Percentiles rank a stretch among this genome's conserved stretches.
These are phyloP conservation scores for Chrysoporthe puriensis DNA, from an alignment of 2,329 filamentous ascomycete genomes.

Conservation along the genomic window DNA sequence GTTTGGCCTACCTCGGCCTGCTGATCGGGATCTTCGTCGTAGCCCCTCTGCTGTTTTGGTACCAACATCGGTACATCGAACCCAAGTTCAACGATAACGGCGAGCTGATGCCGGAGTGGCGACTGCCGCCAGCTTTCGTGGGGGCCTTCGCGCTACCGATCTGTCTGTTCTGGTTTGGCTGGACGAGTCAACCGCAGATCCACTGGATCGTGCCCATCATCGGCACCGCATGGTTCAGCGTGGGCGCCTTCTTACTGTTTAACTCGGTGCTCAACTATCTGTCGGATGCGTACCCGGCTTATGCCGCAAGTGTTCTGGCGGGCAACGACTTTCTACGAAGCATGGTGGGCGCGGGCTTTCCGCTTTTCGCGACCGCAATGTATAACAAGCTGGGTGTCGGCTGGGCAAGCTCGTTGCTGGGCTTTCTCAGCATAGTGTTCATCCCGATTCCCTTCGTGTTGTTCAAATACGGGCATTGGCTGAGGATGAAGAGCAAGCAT, in stretches of 20 bases:
- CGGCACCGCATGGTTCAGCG: slow-evolving; percentile 25
- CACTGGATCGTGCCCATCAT: slow-evolving; percentile 28
- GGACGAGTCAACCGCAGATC: slow-evolving; percentile 42
- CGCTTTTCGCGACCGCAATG: slow-evolving; percentile 32
- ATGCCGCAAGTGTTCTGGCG: slow-evolving; percentile 23
- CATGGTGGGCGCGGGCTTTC: slow-evolving; percentile 23
- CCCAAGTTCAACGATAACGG: slow-evolving; percentile 64
- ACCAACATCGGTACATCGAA: slow-evolving; percentile 66
- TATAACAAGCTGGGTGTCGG: slow-evolving; percentile 32
- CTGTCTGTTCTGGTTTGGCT: slow-evolving; percentile 62
- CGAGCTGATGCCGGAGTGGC: slow-evolving; percentile 65
- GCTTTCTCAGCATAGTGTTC: slow-evolving; percentile 32
- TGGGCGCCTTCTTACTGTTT: slow-evolving; percentile 27
- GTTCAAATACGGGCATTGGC: slow-evolving; percentile 31
- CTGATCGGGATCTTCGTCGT: slow-evolving; percentile 52
- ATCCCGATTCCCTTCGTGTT: slow-evolving; percentile 34
- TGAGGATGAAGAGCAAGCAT: slow-evolving; percentile 33
- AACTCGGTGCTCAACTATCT: slow-evolving; percentile 28
- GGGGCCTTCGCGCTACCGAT: slow-evolving; percentile 61
- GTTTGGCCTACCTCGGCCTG: slow-evolving; percentile 54
- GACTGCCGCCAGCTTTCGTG: slow-evolving; percentile 60
- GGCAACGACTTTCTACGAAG: slow-evolving; percentile 24
- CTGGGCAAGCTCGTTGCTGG: slow-evolving; percentile 33
- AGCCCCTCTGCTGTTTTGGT: slow-evolving; percentile 60
- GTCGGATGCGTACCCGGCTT: slow-evolving; percentile 24